Conservation (phyloP, 164 flowering plant species). For the Berberis thunbergii region DNA sequence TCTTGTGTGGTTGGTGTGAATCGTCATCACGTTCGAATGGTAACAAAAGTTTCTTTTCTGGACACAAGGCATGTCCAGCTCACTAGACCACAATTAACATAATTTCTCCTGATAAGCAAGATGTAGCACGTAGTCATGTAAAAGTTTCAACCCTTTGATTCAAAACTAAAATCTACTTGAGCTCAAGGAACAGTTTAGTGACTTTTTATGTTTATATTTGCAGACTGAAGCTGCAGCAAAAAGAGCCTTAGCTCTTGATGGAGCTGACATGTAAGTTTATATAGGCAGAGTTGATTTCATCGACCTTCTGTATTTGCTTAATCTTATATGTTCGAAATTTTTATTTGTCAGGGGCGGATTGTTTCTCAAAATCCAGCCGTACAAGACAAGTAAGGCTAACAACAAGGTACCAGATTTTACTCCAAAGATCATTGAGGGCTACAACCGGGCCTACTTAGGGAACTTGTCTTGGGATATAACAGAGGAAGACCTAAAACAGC, state of each 20-base stretch:
- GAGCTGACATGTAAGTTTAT: slow-evolving; percentile 81
- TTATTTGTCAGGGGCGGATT: slow-evolving; percentile 72
- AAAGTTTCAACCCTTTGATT: too few relatives aligned
- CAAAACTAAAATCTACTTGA: too few relatives aligned
- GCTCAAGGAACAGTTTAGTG: too few relatives aligned
- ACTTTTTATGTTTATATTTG: slow-evolving; percentile 5
- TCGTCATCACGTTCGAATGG: too few relatives aligned
- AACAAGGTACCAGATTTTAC: slow-evolving; percentile 33
- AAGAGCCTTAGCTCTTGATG: slow-evolving; percentile 80
- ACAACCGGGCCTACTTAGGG: slow-evolving; percentile 78
- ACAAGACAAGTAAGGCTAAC: slow-evolving; percentile 22
- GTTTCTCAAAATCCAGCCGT: slow-evolving; percentile 70
- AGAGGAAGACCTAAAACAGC: slow-evolving; percentile 59
- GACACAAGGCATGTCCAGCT: too few relatives aligned
- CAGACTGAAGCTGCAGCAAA: slow-evolving; percentile 96
- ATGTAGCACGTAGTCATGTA: too few relatives aligned
- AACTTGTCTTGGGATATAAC: slow-evolving; percentile 91
- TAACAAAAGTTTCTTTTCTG: too few relatives aligned
- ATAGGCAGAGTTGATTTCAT: too few relatives aligned
- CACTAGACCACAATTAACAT: too few relatives aligned
- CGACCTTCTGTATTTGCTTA: background rate
- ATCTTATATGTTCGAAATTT: slow-evolving; percentile 1
- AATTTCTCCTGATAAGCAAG: too few relatives aligned
- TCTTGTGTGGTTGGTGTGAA: too few relatives aligned
- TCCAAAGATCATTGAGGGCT: slow-evolving; percentile 68